Percentiles rank a stretch among this genome's conserved stretches.
Conservation (phyloP, 2,329 filamentous ascomycete species). For the Cladophialophora carrionii region DNA sequence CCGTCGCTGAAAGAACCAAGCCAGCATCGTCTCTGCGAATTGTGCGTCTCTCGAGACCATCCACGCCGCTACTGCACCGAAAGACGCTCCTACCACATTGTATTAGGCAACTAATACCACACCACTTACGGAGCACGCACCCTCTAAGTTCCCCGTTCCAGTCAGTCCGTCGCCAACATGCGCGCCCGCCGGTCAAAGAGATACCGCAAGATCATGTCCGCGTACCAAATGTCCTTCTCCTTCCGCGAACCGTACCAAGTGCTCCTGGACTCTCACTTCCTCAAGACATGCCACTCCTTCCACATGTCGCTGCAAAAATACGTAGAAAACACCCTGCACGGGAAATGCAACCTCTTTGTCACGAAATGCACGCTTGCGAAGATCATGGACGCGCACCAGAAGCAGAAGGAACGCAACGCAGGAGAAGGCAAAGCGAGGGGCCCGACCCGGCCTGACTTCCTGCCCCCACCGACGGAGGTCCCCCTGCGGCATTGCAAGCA, state of each 20-base stretch:
- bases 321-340: slow-evolving; percentile 81
- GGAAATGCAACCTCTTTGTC: slow-evolving; percentile 82
- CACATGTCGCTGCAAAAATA: slow-evolving; percentile 85
- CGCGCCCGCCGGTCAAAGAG: slow-evolving; percentile 71
- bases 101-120: not conserved
- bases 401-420: slow-evolving; percentile 24
- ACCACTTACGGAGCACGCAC: not conserved
- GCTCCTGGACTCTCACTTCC: slow-evolving; percentile 81
- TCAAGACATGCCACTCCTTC: slow-evolving; percentile 77
- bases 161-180: slow-evolving; percentile 52
- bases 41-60: not conserved
- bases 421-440: slow-evolving; percentile 37
- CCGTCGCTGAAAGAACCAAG: not conserved
- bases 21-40: not conserved
- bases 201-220: slow-evolving; percentile 90
- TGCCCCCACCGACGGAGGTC: slow-evolving; percentile 51
- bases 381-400: slow-evolving; percentile 41
- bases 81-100: no score
- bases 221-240: slow-evolving; percentile 82
- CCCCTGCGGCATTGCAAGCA: slow-evolving; percentile 55
- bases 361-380: slow-evolving; percentile 65
- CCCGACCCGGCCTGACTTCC: slow-evolving; percentile 46
- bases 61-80: not conserved
- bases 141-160: not conserved
- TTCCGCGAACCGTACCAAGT: slow-evolving; percentile 96